Evolutionary conservation across 306 rosid genomes (phyloP).

Genomic region (Lathyrus sativus): DNA sequence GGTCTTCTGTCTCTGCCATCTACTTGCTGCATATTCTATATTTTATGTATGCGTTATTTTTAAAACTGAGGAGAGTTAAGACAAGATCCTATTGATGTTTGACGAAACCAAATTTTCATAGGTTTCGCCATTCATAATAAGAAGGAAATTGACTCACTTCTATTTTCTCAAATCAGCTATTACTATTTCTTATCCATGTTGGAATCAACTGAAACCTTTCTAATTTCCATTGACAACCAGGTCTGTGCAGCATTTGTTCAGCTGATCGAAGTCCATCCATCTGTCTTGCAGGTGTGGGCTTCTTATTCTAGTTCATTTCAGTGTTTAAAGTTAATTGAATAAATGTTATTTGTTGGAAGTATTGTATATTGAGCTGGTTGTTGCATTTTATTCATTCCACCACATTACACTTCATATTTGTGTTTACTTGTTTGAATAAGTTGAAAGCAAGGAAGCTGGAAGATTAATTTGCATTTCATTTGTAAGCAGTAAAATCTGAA

Average conservation of each 20-base stretch:
- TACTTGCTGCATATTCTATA: slow-evolving; percentile 20
- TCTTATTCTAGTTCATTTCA: slow-evolving; percentile 31
- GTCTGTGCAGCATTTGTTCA: slow-evolving; percentile 96
- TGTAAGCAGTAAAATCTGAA: slow-evolving; percentile 18
- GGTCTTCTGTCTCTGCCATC: slow-evolving; percentile 16
- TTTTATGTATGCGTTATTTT: slow-evolving; percentile 11
- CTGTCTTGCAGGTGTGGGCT: slow-evolving; percentile 81
- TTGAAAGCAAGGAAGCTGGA: background rate
- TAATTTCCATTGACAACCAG: slow-evolving; percentile 55
- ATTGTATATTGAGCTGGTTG: slow-evolving; percentile 27
- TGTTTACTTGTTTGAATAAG: slow-evolving; percentile 21
- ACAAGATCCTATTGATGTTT: slow-evolving; percentile 11
- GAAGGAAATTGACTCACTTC: background rate
- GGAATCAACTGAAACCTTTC: slow-evolving; percentile 36
- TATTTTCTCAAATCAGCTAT: slow-evolving; percentile 7
- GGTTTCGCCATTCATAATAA: background rate
- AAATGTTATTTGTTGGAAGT: slow-evolving; percentile 6
- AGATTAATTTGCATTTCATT: slow-evolving; percentile 23
- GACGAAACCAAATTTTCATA: slow-evolving; percentile 17
- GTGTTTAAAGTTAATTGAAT: slow-evolving; percentile 18
- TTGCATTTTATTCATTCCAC: slow-evolving; percentile 19
- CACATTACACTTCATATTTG: slow-evolving; percentile 6
- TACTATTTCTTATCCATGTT: slow-evolving; percentile 33
- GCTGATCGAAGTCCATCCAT: slow-evolving; percentile 90
- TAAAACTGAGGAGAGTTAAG: slow-evolving; percentile 6